Evolutionary conservation across 257 asterid species (phyloP).

Genomic region (Salvia splendens): DNA sequence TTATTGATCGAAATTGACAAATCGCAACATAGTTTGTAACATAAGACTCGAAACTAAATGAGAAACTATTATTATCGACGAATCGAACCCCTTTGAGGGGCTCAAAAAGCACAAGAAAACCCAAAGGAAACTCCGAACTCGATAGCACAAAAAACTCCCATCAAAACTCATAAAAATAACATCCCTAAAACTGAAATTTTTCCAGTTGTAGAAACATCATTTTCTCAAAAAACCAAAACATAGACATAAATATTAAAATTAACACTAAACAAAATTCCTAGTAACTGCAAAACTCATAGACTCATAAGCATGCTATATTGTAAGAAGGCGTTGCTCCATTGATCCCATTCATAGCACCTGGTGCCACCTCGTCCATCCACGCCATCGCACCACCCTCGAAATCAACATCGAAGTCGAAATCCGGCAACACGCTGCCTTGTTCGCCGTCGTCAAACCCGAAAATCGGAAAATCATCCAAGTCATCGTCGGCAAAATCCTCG

Average conservation of each 20-base stretch:
- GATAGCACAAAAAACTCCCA: slow-evolving; percentile 17
- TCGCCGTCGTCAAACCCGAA: slow-evolving; percentile 45
- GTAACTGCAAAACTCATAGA: slow-evolving; percentile 68
- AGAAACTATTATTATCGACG: no score
- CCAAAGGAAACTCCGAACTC: slow-evolving; percentile 40
- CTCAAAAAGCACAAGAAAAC: slow-evolving; percentile 78
- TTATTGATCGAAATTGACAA: no score
- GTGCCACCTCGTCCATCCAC: slow-evolving; percentile 59
- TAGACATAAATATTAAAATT: not conserved
- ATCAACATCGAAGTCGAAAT: slow-evolving; percentile 62
- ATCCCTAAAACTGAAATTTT: slow-evolving; percentile 34
- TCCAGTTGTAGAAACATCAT: slow-evolving; percentile 21
- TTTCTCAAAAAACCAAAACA: no score
- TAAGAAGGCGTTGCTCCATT: slow-evolving; percentile 46
- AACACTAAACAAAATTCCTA: not conserved
- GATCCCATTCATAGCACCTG: slow-evolving; percentile 39
- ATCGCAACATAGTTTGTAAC: no score
- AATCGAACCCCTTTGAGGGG: slow-evolving; percentile 53
- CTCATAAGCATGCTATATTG: slow-evolving; percentile 72
- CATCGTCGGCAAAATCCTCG: slow-evolving; percentile 41
- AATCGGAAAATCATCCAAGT: slow-evolving; percentile 51
- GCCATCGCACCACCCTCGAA: slow-evolving; percentile 44
- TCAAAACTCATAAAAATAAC: slow-evolving; percentile 29
- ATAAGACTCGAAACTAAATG: no score
- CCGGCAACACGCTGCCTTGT: slow-evolving; percentile 43